Percentiles rank a stretch among this genome's conserved stretches.
Conservation (phyloP, 192 early-diverging fungal genomes). For the Umbelopsis sp. region DNA sequence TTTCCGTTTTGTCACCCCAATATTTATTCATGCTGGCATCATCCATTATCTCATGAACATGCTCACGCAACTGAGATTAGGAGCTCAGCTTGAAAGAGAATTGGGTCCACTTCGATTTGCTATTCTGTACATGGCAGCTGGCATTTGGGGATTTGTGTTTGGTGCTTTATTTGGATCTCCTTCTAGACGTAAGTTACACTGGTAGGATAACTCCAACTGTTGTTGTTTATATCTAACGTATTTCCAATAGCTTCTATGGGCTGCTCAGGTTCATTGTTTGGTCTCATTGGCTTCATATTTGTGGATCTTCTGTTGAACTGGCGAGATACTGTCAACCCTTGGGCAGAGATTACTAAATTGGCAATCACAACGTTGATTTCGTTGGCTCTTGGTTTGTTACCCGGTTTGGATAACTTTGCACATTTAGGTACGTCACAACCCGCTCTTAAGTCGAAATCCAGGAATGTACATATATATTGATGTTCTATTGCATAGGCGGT, state of each 20-base stretch:
- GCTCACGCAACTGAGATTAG: slow-evolving; percentile 68
- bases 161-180: slow-evolving; percentile 59
- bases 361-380: slow-evolving; percentile 62
- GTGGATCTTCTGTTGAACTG: slow-evolving; percentile 82
- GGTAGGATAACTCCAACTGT: background rate
- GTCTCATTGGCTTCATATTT: slow-evolving; percentile 75
- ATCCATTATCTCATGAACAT: slow-evolving; percentile 80
- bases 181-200: slow-evolving; percentile 1
- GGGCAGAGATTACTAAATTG: slow-evolving; percentile 69
- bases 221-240: background rate
- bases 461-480: background rate
- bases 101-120: slow-evolving; percentile 75
- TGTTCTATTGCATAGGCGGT: background rate
- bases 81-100: slow-evolving; percentile 73
- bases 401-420: slow-evolving; percentile 84
- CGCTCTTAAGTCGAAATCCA: background rate
- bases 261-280: slow-evolving; percentile 61
- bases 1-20: slow-evolving; percentile 77
- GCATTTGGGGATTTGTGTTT: slow-evolving; percentile 81
- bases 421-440: slow-evolving; percentile 53
- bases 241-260: slow-evolving; percentile 59
- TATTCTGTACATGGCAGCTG: slow-evolving; percentile 64
- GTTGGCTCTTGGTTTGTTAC: slow-evolving; percentile 73
- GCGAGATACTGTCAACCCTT: slow-evolving; percentile 63
- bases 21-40: slow-evolving; percentile 85